These are phyloP conservation scores for Cyclanthera cordifolia DNA, from an alignment of 306 rosid genomes.

Conservation along the genomic window DNA sequence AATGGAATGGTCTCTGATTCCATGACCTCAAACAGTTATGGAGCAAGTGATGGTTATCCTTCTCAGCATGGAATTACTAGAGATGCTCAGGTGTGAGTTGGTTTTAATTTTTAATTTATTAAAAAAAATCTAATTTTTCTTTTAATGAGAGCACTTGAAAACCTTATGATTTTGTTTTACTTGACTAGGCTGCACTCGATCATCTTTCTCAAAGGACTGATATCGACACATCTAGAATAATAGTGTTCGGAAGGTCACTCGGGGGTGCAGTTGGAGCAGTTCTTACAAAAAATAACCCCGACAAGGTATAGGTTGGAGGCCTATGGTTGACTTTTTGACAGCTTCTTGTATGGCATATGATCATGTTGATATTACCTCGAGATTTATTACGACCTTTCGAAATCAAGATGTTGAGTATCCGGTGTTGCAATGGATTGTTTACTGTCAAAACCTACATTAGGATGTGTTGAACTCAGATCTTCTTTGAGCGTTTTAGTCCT, in stretches of 20 bases:
- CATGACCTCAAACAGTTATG: constrained; percentile 46
- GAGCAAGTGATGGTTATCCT: constrained; percentile 97
- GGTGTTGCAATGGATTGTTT: background rate
- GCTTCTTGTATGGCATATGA: too few relatives aligned
- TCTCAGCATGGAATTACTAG: constrained; percentile 83
- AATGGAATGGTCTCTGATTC: constrained; percentile 18
- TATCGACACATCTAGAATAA: constrained; percentile 76
- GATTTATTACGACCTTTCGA: too few relatives aligned
- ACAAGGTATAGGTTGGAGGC: constrained; percentile 44
- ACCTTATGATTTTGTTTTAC: constrained; percentile 3
- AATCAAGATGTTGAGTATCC: background rate
- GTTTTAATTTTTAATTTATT: background rate
- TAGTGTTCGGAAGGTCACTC: constrained; percentile 96
- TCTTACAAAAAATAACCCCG: constrained; percentile 79
- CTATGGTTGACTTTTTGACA: too few relatives aligned
- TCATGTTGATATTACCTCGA: too few relatives aligned
- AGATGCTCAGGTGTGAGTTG: constrained; percentile 84
- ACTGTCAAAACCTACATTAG: background rate
- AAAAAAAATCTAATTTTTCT: constrained; percentile 6
- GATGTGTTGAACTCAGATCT: background rate
- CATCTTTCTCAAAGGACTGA: constrained; percentile 92
- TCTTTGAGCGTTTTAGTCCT: background rate
- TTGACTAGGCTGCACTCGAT: constrained; percentile 79
- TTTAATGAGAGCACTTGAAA: background rate
- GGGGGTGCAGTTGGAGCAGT: constrained; percentile 99